Evolutionary conservation across 169 alveolate species (phyloP).

Genomic region (Eimeria nieschulzi): DNA sequence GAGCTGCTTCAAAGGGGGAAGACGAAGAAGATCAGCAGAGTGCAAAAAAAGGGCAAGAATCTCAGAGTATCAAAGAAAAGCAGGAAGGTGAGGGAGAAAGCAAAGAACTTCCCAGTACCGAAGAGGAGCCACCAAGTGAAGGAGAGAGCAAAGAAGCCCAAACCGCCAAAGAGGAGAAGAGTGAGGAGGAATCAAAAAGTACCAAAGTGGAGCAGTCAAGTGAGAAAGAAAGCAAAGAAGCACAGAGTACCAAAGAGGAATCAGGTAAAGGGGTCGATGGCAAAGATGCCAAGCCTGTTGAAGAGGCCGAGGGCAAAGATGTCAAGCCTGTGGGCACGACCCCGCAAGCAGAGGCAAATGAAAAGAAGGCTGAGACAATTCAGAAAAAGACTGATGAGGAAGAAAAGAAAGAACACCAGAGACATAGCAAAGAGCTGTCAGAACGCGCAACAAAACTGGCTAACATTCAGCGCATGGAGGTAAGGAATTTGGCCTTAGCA

Average conservation of each 20-base stretch:
- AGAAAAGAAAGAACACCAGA: neutral
- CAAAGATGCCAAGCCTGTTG: neutral
- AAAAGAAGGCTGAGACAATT: neutral
- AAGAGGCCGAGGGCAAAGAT: neutral
- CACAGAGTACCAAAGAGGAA: neutral
- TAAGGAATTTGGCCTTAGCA: neutral
- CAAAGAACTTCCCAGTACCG: neutral
- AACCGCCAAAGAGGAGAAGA: neutral
- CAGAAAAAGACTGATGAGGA: slow-evolving; percentile 18
- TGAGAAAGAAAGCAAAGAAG: neutral
- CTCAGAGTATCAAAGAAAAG: neutral
- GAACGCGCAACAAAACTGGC: slow-evolving; percentile 22
- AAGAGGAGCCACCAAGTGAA: neutral
- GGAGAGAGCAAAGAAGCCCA: neutral
- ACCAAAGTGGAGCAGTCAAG: neutral
- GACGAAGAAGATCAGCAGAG: neutral
- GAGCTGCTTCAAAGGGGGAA: neutral
- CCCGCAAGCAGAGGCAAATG: neutral
- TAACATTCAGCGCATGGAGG: slow-evolving; percentile 51
- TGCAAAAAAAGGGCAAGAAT: neutral
- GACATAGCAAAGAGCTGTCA: slow-evolving; percentile 4
- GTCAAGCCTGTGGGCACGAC: neutral
- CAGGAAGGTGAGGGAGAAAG: neutral
- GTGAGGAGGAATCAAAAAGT: neutral
- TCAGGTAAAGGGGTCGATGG: neutral